A percentile compares a stretch with the other conserved stretches of the same genome.
phyloP scores from a whole-genome alignment of 345 rosid genomes.

The Cardamine chenopodiifolia region DNA sequence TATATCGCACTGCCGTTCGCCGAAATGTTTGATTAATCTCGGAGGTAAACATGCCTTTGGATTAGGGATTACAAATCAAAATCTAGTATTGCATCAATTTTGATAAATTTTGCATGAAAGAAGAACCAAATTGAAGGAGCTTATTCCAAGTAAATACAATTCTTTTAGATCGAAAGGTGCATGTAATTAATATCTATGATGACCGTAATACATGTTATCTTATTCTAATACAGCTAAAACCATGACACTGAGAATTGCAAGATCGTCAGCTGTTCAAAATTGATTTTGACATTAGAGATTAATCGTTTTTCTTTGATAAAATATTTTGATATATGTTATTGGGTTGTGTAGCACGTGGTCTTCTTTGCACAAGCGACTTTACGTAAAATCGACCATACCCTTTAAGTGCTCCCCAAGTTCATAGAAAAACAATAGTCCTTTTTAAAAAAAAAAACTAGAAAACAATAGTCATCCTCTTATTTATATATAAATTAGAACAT shows the following conservation, averaged over 20 bases:
- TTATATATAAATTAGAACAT: not conserved
- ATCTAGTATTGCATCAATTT: not conserved
- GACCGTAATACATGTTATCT: not conserved
- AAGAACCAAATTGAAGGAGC: not conserved
- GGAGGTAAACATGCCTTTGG: not conserved
- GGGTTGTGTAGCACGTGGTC: slow-evolving; percentile 32
- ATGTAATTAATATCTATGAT: not conserved
- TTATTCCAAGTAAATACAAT: not conserved
- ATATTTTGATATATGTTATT: not conserved
- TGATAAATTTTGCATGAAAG: not conserved
- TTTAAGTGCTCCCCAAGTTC: slow-evolving; percentile 29
- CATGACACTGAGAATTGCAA: not conserved
- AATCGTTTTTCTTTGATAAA: not conserved
- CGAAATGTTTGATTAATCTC: not conserved
- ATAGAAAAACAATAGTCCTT: slow-evolving; percentile 26
- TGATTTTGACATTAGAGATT: not conserved
- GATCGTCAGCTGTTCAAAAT: not conserved
- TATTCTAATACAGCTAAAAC: not conserved
- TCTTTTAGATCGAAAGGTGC: not conserved
- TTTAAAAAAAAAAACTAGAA: no score
- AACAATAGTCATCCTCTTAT: slow-evolving; percentile 8
- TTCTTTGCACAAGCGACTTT: slow-evolving; percentile 22
- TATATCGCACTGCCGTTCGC: not conserved
- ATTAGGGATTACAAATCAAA: not conserved
- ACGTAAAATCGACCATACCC: slow-evolving; percentile 27